Evolutionary conservation across 1,284 basidiomycete genomes (phyloP), one percentile per base, ranked within the genome.

Genomic region (Ustilago hordei): DNA sequence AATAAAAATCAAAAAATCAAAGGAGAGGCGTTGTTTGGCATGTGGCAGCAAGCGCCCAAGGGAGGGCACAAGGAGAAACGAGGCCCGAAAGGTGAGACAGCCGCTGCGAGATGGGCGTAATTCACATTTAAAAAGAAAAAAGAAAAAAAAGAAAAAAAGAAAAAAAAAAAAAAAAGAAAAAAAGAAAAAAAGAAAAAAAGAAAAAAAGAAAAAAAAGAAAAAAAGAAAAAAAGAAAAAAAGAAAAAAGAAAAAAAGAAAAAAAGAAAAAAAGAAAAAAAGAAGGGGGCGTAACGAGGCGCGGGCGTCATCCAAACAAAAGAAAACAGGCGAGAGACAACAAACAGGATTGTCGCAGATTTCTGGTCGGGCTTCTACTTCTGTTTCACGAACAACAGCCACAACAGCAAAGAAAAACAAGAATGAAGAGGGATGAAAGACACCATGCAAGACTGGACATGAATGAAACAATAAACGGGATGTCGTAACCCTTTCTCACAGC

Each of bases 281-380:
- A n/a, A n/a, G n/a, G n/a, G 28, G n/a, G 31, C 32, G 12, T 11
- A 39, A n/a, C 23, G 23, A 15, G 41, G 41, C 11, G 41, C 41
- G n/a, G 9, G 15, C 41, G 15, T 38, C 47, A 23, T 35, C 50
- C 7, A 45, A 39, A 35, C 36, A 32, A 17, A 23, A 12, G 4
- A 28, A 50, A 36, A 17, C 12, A n/a, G 8, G n/a, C 15, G 47
- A 64, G 56, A 48, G 52, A 48, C 64, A 60, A 67, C 64, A 67
- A 67, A 67, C 59, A 67, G 28, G 54, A 13, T 11, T 60, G 64
- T 67, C 35, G 45, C 32, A 60, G 59, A 55, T 50, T 63, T 23
- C 23, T 23, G 23, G 23, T 23, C n/a, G 11, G 3, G 23, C 55
- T 31, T 5, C 23, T 15, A 32, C 39, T 55, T 35, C 50, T 61